Conservation (phyloP, 2,329 filamentous ascomycete species). For the Orbilia blumenaviensis region DNA sequence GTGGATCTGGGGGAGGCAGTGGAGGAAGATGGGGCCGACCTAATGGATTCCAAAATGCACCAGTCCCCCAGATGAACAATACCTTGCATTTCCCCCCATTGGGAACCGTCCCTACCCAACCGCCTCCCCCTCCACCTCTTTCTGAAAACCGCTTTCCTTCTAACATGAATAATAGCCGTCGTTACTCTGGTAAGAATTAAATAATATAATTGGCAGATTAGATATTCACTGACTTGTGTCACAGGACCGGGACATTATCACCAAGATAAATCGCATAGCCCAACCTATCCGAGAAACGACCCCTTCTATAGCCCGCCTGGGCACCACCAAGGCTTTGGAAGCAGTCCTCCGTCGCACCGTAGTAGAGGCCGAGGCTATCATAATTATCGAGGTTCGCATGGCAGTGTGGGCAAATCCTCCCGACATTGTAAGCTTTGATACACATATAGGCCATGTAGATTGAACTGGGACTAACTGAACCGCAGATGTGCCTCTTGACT, state of each 20-base stretch:
- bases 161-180: constrained; percentile 24
- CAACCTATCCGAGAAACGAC: constrained; percentile 5
- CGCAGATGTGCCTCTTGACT: constrained; percentile 30
- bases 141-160: constrained; percentile 17
- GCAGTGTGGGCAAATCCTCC: constrained; percentile 11
- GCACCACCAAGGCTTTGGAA: constrained; percentile 13
- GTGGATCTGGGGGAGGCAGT: neutral
- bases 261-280: constrained; percentile 28
- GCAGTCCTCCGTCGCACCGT: constrained; percentile 39
- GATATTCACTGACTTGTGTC: neutral
- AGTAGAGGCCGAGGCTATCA: constrained; percentile 28
- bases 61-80: constrained; percentile 49
- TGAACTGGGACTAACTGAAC: constrained; percentile 5
- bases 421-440: constrained; percentile 25
- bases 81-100: constrained; percentile 47
- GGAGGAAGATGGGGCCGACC: constrained; percentile 30
- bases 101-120: constrained; percentile 32
- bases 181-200: constrained; percentile 27
- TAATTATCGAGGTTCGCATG: constrained; percentile 24
- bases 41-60: constrained; percentile 5
- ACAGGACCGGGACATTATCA: constrained; percentile 25
- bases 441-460: neutral
- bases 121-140: constrained; percentile 17
- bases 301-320: constrained; percentile 7
- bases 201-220: neutral